Evolutionary conservation across 495 filamentous ascomycete species (phyloP).

Genomic region (Penicilliopsis zonata): DNA sequence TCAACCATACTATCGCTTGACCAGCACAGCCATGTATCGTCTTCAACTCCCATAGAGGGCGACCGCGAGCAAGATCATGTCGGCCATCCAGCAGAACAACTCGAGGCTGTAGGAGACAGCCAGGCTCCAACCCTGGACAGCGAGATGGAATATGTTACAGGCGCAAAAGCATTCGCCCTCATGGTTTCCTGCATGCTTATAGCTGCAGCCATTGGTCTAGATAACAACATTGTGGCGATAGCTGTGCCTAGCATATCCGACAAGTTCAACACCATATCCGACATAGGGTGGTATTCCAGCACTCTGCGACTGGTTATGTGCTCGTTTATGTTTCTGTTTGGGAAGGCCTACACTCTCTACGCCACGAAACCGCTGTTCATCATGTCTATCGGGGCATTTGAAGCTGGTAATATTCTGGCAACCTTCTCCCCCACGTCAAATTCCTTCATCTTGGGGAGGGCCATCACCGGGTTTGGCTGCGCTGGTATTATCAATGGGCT

Average conservation of each 20-base stretch:
- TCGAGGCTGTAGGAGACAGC: no score
- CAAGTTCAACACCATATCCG: conserved; percentile 29
- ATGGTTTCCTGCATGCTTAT: no score
- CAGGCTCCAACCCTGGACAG: no score
- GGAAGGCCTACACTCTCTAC: no score
- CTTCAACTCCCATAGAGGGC: no score
- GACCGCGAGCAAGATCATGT: no score
- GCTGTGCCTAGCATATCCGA: conserved; percentile 36
- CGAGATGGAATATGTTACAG: no score
- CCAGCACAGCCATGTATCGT: no score
- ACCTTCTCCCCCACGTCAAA: conserved; percentile 14
- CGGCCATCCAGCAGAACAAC: no score
- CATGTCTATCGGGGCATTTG: conserved; percentile 12
- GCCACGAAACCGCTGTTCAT: conserved; percentile 29
- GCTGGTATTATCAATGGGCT: conserved; percentile 32
- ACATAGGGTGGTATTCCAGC: conserved; percentile 43
- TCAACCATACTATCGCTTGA: no score
- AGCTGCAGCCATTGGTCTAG: no score
- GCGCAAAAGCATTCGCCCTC: no score
- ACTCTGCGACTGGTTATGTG: conserved; percentile 42
- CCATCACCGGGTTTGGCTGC: conserved; percentile 18
- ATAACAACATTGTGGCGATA: conserved; percentile 34
- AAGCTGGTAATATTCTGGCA: conserved; percentile 18
- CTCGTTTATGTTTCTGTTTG: conserved; percentile 44
- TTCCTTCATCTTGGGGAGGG: conserved; percentile 21